Base-by-base conservation (phyloP, 139 green algal genomes). In the Chlorella sp. region DNA sequence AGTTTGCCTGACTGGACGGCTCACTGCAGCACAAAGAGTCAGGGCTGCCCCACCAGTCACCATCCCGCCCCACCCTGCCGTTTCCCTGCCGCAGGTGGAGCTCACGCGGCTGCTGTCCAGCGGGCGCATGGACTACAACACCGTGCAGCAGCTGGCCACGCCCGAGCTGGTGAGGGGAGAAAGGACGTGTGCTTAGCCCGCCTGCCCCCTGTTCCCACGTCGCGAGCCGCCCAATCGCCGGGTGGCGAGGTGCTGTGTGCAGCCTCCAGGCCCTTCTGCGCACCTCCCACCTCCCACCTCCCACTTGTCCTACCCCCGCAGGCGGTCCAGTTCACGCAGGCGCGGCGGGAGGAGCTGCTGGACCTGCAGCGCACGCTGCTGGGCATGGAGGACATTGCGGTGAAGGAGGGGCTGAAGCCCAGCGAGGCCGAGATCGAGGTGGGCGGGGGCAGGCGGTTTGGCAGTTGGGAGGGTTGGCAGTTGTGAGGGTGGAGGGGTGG, bases 61-160 rank as follows among this genome's bases (percentile, higher is more conserved):
- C 64, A 38, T 36, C 34, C 26, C 60, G 17, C 34, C 5, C 5
- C 60, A 20, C 17, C 60, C 22, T n/a, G 30, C 26, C n/a, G 17
- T 19, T 34, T 16, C 28, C 5, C 64, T 20, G 2, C 32, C 6
- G 7, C 73, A 79, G 76, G 75, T 64, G 26, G 76, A 88, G 44
- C 76, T 93, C 43, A 86, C 86, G 51, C 54, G 58, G 26, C 46
- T 82, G 46, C 75, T 89, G 48, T n/a, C 73, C 41, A 73, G 88
- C 65, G 85, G 86, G 6, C 65, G 86, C 83, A 83, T 93, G 32
- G 68, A 36, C n/a, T 84, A 80, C 56, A 82, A 93, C 73, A 38
- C 86, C 56, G 80, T 88, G n/a, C 58, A 89, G 77, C 80, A 92
- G 87, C 87, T 93, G 77, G 88, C 89, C 46, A 90, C 80, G 22